These are phyloP conservation scores for Tribonema minus DNA, from an alignment of 108 stramenopile species.

Conservation along the genomic window DNA sequence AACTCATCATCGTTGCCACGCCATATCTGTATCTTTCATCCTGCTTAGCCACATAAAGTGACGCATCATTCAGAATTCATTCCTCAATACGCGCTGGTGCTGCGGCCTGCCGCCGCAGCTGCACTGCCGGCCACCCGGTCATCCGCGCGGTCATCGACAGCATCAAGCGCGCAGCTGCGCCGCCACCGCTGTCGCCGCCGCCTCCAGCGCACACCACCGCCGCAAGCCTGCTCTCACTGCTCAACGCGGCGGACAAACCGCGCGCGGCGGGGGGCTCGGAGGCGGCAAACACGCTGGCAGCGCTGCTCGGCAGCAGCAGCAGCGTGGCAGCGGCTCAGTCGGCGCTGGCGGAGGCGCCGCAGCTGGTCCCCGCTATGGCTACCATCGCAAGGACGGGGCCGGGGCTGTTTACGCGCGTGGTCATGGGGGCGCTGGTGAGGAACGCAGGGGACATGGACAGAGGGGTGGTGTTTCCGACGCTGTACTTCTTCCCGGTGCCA, in stretches of 20 bases:
- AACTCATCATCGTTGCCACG: neutral
- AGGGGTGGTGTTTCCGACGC: constrained; percentile 10
- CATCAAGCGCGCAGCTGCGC: no score
- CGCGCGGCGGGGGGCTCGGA: no score
- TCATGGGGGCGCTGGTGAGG: constrained; percentile 8
- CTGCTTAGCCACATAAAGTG: neutral
- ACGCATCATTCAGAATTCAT: neutral
- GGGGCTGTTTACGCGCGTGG: constrained; percentile 19
- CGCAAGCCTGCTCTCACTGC: no score
- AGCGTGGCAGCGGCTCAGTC: no score
- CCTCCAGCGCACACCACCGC: no score
- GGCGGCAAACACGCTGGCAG: no score
- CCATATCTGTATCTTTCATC: no score
- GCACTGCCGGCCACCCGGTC: constrained; percentile 10
- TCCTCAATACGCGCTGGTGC: no score
- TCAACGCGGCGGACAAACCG: no score
- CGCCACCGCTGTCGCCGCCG: no score
- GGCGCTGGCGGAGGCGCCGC: no score
- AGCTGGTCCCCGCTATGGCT: neutral
- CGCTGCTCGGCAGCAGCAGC: no score
- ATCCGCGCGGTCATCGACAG: constrained; percentile 8
- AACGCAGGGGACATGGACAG: neutral
- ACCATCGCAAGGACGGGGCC: constrained; percentile 28
- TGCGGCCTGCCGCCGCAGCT: neutral
- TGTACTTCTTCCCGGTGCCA: constrained; percentile 16